Evolutionary conservation across 805 yeast genomes (phyloP), one percentile per base, ranked within the genome.

Genomic region (Candida ulmi): DNA sequence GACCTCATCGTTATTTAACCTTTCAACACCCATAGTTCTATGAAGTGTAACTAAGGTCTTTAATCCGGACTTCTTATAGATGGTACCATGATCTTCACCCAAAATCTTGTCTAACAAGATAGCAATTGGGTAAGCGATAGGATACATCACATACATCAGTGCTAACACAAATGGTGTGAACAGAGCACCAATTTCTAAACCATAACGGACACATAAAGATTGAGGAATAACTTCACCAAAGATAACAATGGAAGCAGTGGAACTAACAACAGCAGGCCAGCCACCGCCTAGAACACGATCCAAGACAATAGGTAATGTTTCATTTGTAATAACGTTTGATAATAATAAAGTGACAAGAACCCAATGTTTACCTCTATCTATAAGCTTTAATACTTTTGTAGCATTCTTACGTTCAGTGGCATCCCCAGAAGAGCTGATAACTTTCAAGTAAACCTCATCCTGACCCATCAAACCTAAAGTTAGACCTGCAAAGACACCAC

Each of bases 381-480:
- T 75, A 47, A 91, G 68, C 16, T 66, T 58, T 42, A 91, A 71
- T 24, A 91, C 98, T 49, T 74, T 80, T 17, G 66, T 60, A 11
- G 97, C 93, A 47, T 78, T 72, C 37, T 65, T 70, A 28, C 82
- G 74, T 59, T 91, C 97, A 6, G 56, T 48, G 2, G 70, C 60
- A 12, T 82, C 80, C n/a, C 99, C 98, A n/a, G 88, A 78, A 34
- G 83, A 78, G 39, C 88, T 80, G 45, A 91, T 83, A 11, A 91
- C 99, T 61, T 87, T 91, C 45, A 91, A 70, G 54, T 90, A 87
- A 18, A 91, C 91, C 61, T 91, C 98, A 61, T 91, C 98, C 62
- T 91, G 98, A 50, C 98, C 98, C 99, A 91, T 91, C 11, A 91
- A 72, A 2, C 93, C 98, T 36, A 91, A 68, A n/a, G 99, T 93